Base-by-base conservation (phyloP, 148 eudicot genomes). In the Polygonum maritimum region DNA sequence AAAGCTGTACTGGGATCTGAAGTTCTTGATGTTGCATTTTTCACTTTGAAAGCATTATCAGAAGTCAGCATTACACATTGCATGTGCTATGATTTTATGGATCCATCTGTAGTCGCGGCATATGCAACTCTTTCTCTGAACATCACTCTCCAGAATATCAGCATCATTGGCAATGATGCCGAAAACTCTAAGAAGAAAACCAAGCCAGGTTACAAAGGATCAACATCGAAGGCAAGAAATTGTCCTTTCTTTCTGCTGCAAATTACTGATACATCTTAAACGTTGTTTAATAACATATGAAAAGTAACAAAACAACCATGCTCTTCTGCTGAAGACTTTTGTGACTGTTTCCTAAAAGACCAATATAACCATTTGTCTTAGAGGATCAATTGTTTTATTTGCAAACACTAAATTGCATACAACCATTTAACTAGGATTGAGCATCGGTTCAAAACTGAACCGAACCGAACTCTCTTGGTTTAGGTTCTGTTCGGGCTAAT, bases 51-150 rank as follows among this genome's bases (percentile, higher is more conserved):
- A 82, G 83, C 78, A 71, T 82, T 92, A 75, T 90, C 97, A 79
- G 98, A 92, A 84, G 89, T 86, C 77, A 92, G 91, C 83, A 81
- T 92, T 79, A 69, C 75, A 40, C 92, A 88, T 73, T 87, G 86
- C 77, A 55, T 75, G 80, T 83, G 90, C 48, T 89, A 84, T 76
- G 89, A 89, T 73, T 86, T 81, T 81, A 81, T 92, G 87, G 90
- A 86, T 39, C 73, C 82, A 3, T 78, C 86, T 76, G 78, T 87
- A 40, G 76, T 95, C 74, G 82, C 83, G 74, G 91, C 98, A 58
- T 95, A 89, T 63, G 77, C 89, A 80, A 79, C 88, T 60, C 92
- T 95, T 76, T 74, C 94, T 79, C 80, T 90, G 79, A 89, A 84
- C 71, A 81, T 86, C 78, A 86, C 94, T 83, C 86, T 86, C 48